phyloP scores from a whole-genome alignment of 306 rosid genomes.

The Mucuna pruriens region DNA sequence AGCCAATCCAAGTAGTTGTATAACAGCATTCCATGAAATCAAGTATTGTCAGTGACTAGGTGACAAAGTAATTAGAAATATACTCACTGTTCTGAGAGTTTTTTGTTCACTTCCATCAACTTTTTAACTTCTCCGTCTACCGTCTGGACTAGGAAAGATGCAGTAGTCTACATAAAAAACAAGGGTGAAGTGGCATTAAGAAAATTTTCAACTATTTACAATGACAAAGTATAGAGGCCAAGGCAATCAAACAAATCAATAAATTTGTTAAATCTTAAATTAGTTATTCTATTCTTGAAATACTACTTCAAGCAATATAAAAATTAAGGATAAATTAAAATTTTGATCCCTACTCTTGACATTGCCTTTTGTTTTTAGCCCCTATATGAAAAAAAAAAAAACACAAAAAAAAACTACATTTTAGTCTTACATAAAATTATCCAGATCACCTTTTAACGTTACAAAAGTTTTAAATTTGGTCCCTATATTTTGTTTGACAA shows the following conservation, averaged over 20 bases:
- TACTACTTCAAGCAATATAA: constrained; percentile 20
- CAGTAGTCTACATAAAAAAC: constrained; percentile 42
- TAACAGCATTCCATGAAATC: constrained; percentile 14
- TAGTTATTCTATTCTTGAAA: constrained; percentile 21
- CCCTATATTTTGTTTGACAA: neutral
- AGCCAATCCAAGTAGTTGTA: constrained; percentile 4
- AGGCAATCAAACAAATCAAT: constrained; percentile 24
- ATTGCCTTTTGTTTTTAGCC: neutral
- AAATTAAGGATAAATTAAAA: neutral
- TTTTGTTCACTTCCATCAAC: constrained; percentile 54
- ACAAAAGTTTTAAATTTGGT: neutral
- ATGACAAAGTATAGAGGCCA: constrained; percentile 10
- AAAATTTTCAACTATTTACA: neutral
- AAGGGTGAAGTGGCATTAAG: constrained; percentile 14
- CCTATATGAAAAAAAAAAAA: neutral
- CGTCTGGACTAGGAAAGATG: constrained; percentile 33
- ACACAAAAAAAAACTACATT: neutral
- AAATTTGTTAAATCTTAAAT: neutral
- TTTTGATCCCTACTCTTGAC: neutral
- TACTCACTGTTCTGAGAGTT: constrained; percentile 68
- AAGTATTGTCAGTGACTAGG: constrained; percentile 10
- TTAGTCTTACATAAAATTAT: neutral
- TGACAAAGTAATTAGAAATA: constrained; percentile 3
- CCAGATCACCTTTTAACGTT: neutral
- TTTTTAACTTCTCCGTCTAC: constrained; percentile 45